These are phyloP conservation scores for Shiraia bambusicola DNA, from an alignment of 2,329 filamentous ascomycete species.

Conservation along the genomic window DNA sequence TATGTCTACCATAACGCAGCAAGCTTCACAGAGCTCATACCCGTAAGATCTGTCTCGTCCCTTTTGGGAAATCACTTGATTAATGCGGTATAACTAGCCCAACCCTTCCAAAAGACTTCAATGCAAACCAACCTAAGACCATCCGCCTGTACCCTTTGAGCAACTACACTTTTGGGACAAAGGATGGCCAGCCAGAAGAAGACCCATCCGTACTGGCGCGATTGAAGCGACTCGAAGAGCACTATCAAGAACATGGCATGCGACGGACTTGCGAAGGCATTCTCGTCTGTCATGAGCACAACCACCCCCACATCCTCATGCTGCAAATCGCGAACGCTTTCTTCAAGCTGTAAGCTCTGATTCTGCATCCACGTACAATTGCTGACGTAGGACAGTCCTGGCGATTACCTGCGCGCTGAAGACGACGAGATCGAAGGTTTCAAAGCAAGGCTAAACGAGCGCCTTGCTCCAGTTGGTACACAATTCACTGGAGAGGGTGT, in stretches of 20 bases:
- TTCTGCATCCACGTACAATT: not conserved
- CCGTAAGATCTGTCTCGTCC: constrained; percentile 49
- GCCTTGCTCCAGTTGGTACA: constrained; percentile 86
- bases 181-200: constrained; percentile 97
- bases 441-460: constrained; percentile 87
- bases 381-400: constrained; percentile 58
- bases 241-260: constrained; percentile 92
- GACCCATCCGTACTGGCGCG: constrained; percentile 93
- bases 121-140: constrained; percentile 82
- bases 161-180: constrained; percentile 98
- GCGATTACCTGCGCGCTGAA: constrained; percentile 86
- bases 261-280: constrained; percentile 95
- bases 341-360: constrained; percentile 76
- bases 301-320: constrained; percentile 98
- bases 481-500: constrained; percentile 80
- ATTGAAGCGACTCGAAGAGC: constrained; percentile 90
- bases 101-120: constrained; percentile 78
- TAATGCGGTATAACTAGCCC: constrained; percentile 57
- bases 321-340: constrained; percentile 99
- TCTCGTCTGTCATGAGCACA: constrained; percentile 97
- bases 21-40: constrained; percentile 73
- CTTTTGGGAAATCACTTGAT: not conserved
- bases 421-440: constrained; percentile 95
- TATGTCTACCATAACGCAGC: constrained; percentile 85
- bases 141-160: constrained; percentile 92